Evolutionary conservation across 768 basidiomycete genomes (phyloP).

Genomic region (Rhodosporidiobolus sp.): DNA sequence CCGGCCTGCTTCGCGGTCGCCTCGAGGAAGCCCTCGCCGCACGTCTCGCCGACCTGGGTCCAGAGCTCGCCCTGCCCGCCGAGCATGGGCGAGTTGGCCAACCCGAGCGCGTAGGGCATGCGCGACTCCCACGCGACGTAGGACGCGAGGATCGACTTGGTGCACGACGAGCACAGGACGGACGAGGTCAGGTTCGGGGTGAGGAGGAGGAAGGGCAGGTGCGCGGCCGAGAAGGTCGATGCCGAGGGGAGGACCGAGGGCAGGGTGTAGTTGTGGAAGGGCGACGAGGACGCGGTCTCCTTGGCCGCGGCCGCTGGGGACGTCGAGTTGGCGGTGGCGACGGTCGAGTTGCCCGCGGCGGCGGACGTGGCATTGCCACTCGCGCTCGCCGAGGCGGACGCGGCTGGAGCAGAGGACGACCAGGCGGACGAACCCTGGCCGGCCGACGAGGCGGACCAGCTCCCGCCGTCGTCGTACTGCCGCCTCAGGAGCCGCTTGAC

Average conservation of each 20-base stretch:
- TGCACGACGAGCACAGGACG: constrained; percentile 76
- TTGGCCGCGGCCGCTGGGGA: not conserved
- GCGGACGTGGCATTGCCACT: not conserved
- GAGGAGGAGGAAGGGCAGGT: constrained; percentile 76
- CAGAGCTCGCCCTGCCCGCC: constrained; percentile 66
- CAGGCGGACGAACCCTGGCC: not conserved
- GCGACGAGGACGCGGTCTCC: not conserved
- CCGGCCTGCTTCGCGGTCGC: constrained; percentile 33
- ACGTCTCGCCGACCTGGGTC: constrained; percentile 60
- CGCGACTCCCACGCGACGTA: constrained; percentile 74
- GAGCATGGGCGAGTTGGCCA: constrained; percentile 64
- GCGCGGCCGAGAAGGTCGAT: constrained; percentile 55
- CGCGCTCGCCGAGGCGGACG: not conserved
- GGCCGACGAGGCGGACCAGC: not conserved
- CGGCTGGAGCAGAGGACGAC: not conserved
- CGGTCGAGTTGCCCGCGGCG: constrained; percentile 7
- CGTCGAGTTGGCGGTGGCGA: constrained; percentile 20
- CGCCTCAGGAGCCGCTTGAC: constrained; percentile 12
- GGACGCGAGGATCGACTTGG: constrained; percentile 66
- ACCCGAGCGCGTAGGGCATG: constrained; percentile 68
- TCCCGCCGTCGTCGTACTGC: constrained; percentile 1
- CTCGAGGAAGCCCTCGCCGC: constrained; percentile 58
- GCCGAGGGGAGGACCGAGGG: constrained; percentile 49
- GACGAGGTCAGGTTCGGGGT: constrained; percentile 54
- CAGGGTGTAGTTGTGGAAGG: constrained; percentile 16